Evolutionary conservation across 768 basidiomycete genomes (phyloP), one percentile per base, ranked within the genome.

Genomic region (Podaxis carcinomalis): DNA sequence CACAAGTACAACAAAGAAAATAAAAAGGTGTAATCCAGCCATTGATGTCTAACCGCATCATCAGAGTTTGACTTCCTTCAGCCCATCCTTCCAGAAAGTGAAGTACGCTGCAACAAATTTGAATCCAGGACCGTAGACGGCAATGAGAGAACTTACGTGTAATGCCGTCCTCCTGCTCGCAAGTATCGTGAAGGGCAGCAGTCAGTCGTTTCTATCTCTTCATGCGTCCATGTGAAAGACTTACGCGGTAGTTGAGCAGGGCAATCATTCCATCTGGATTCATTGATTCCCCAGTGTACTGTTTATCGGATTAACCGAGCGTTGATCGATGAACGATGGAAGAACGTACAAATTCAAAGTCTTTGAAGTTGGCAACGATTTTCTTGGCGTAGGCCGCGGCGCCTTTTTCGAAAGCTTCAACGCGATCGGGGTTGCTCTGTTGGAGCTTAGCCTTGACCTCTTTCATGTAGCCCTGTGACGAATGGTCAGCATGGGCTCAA

Each of bases 31-130:
- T 21, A 39, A 54, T 1, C 10, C 14, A 23, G 21, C 23, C 42
- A n/a, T 7, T 4, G 5, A 28, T 19, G 11, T 39, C 19, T 19
- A 54, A 19, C 9, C 19, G 44, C 19, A 11, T 21, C 19, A n/a
- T 32, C 71, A 93, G 64, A 87, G 80, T 74, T 94, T 94, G 62
- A 83, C 70, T 73, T 86, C 81, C 77, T 95, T 93, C 66, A 95
- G 74, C 40, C 97, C 96, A 75, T 98, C 85, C 78, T 91, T 96
- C 95, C 95, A 98, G 82, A 95, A 92, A 35, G 89, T 95, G 75
- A 96, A 85, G 73, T 91, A 95, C 54, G 93, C 93, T 90, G 66
- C 51, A 52, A 56, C 21, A 49, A 6, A 58, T 32, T 47, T 62
- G 65, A 49, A 21, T 11, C 1, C 19, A 4, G 19, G 47, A 7